phyloP scores from a whole-genome alignment of 441 rosid genomes.

The Heliophila coronopifolia region DNA sequence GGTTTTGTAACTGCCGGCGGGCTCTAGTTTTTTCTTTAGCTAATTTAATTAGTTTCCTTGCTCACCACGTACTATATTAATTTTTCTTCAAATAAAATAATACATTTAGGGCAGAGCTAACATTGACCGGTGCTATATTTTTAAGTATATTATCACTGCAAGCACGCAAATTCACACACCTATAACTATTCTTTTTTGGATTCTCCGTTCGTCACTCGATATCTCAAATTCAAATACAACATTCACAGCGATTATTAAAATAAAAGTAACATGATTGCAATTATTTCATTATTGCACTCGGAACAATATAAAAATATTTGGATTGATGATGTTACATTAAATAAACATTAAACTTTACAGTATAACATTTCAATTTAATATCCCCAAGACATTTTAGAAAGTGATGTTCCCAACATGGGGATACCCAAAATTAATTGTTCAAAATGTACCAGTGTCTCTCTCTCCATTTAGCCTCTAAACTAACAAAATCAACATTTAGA shows the following conservation, averaged over 20 bases:
- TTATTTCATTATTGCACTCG: slow-evolving; percentile 2
- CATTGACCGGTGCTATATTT: slow-evolving; percentile 14
- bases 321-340: slow-evolving; percentile 18
- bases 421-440: no score
- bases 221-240: not conserved
- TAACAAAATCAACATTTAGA: no score
- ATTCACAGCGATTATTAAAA: not conserved
- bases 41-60: no score
- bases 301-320: not conserved
- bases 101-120: no score
- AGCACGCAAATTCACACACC: slow-evolving; percentile 12
- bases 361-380: not conserved
- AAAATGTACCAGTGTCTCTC: no score
- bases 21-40: no score
- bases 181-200: not conserved
- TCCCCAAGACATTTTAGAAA: no score
- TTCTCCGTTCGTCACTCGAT: slow-evolving; percentile 10
- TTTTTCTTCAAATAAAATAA: no score
- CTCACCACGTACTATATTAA: no score
- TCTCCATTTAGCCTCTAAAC: no score
- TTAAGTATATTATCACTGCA: not conserved
- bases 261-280: slow-evolving; percentile 1
- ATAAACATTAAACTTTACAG: slow-evolving; percentile 4
- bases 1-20: no score
- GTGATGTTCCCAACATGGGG: no score